These are phyloP conservation scores for Rhizopogon vinicolor DNA, from an alignment of 768 basidiomycete genomes.

Conservation along the genomic window DNA sequence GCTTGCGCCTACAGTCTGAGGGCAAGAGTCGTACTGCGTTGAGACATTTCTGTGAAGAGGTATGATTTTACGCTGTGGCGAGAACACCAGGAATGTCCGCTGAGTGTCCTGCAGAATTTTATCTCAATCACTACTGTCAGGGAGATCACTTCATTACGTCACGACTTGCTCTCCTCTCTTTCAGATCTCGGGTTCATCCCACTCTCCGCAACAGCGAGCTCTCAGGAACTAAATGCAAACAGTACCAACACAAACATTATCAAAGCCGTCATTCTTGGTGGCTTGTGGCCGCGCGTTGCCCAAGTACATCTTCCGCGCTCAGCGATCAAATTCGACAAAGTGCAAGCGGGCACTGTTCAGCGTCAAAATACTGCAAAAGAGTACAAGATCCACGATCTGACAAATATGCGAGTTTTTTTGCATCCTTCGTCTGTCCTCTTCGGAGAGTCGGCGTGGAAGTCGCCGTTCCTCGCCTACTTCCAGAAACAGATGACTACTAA, in stretches of 20 bases:
- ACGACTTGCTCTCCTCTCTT: constrained; percentile 72
- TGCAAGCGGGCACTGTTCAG: constrained; percentile 78
- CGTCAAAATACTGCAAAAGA: constrained; percentile 83
- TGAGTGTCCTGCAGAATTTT: constrained; percentile 55
- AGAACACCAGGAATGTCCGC: constrained; percentile 4
- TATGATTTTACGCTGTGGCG: constrained; percentile 10
- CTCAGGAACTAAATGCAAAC: constrained; percentile 58
- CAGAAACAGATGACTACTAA: constrained; percentile 79
- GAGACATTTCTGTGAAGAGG: constrained; percentile 69
- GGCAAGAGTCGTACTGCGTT: constrained; percentile 43
- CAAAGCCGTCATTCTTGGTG: constrained; percentile 82
- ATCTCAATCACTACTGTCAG: constrained; percentile 70
- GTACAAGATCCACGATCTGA: constrained; percentile 74
- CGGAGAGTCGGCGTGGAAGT: constrained; percentile 62
- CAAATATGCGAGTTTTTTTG: constrained; percentile 62
- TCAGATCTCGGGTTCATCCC: constrained; percentile 67
- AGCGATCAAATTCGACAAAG: constrained; percentile 79
- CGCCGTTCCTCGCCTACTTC: constrained; percentile 81
- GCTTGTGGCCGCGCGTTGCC: constrained; percentile 82
- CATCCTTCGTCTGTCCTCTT: constrained; percentile 86
- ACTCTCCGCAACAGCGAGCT: constrained; percentile 36
- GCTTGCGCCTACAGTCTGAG: constrained; percentile 43
- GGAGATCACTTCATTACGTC: constrained; percentile 73
- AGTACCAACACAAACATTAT: constrained; percentile 67
- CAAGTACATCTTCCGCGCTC: constrained; percentile 69